Percentiles rank a stretch among this genome's conserved stretches.
phyloP scores from a whole-genome alignment of 345 rosid genomes.

The Citrus inodora region DNA sequence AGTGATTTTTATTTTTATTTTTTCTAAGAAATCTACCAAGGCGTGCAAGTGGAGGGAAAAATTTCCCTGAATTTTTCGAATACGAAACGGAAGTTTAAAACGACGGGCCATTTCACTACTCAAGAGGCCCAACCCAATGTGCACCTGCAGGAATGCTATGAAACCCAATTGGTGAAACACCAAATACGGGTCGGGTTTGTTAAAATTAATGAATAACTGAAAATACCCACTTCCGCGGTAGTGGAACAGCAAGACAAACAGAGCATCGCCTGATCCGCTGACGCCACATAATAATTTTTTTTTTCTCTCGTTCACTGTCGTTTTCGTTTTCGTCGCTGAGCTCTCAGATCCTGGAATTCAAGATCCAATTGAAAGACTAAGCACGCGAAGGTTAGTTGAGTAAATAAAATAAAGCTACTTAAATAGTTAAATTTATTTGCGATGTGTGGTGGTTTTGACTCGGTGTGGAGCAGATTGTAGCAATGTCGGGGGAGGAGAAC shows the following conservation, averaged over 20 bases:
- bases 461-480: neutral
- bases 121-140: neutral
- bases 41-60: slow-evolving; percentile 9
- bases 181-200: neutral
- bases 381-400: neutral
- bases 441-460: neutral
- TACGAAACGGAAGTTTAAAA: neutral
- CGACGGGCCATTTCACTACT: neutral
- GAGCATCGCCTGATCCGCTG: neutral
- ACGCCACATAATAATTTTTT: neutral
- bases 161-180: no score
- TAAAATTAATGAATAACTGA: neutral
- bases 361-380: neutral
- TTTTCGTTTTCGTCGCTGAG: neutral
- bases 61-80: neutral
- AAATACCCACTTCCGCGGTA: neutral
- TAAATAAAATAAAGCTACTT: neutral
- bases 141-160: no score
- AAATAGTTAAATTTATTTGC: neutral
- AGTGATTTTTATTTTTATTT: neutral
- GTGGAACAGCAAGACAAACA: neutral
- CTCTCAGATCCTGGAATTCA: neutral
- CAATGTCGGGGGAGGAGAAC: slow-evolving; percentile 34
- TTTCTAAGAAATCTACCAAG: neutral
- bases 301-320: neutral